Evolutionary conservation across 805 yeast species (phyloP).

Genomic region (Priceomyces medius): DNA sequence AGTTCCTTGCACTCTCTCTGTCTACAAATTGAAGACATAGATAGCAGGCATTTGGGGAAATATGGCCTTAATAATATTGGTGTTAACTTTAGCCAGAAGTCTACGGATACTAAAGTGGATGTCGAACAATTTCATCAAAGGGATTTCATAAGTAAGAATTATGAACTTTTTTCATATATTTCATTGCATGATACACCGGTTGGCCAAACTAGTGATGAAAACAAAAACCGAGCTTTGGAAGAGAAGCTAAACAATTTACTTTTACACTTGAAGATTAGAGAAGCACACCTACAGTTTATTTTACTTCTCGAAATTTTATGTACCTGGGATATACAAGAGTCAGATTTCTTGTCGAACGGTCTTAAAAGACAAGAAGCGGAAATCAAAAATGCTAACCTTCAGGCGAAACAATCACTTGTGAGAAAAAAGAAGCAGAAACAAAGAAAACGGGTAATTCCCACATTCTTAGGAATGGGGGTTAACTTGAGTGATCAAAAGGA

Average conservation of each 20-base stretch:
- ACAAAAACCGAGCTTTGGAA: conserved; percentile 13
- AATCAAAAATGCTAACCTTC: conserved; percentile 17
- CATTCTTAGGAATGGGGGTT: conserved; percentile 43
- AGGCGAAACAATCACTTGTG: conserved; percentile 20
- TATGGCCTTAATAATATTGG: conserved; percentile 17
- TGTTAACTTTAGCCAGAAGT: background rate
- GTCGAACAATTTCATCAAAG: conserved; percentile 11
- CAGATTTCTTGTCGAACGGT: conserved; percentile 26
- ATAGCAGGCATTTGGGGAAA: conserved; percentile 39
- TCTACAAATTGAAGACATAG: conserved; percentile 39
- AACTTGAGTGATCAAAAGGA: conserved; percentile 6
- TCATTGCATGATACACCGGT: conserved; percentile 8
- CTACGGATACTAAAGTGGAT: conserved; percentile 6
- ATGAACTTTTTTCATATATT: conserved; percentile 1
- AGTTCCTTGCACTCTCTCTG: conserved; percentile 29
- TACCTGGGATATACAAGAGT: conserved; percentile 34
- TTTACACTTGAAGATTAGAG: conserved; percentile 49
- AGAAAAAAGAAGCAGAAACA: conserved; percentile 16
- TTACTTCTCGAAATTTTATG: conserved; percentile 46
- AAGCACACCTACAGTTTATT: conserved; percentile 55
- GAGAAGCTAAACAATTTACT: conserved; percentile 27
- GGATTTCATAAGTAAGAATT: conserved; percentile 10
- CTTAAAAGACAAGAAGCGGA: conserved; percentile 29
- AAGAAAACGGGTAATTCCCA: conserved; percentile 35
- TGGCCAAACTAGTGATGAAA: conserved; percentile 18